Base-by-base conservation (phyloP, 495 filamentous ascomycete genomes). In the Chlorociboria aeruginascens region DNA sequence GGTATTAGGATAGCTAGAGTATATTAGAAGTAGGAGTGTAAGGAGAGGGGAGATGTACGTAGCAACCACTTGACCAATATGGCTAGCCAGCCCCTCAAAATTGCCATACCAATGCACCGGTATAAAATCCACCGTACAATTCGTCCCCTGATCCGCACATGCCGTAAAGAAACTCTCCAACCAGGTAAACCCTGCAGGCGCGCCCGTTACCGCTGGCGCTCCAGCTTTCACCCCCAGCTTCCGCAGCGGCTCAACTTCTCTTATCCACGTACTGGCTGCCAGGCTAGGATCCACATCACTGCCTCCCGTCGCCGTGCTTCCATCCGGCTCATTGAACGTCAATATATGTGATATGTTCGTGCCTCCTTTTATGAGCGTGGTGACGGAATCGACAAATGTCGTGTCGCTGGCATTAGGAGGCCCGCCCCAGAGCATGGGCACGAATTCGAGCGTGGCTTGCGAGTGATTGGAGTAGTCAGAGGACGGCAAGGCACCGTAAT, bases 21-120 rank as follows among this genome's bases (percentile, higher is more conserved):
- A 25, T 31, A 16, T 25, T 13, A 16, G 38, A 40, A 13, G 7
- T n/a, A 40, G 38, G 16, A 40, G 10, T 1, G 25, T 16, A 36
- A 20, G 16, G 35, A 33, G 34, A 40, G n/a, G 55, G 52, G 39
- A 51, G 61, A 59, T 45, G 47, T 50, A 74, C 66, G 71, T 64
- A 8, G 63, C 74, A 50, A 65, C 61, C 8, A 82, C 73, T 46
- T 78, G 64, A 0, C 82, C 82, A 46, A 89, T 61, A 56, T 86
- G 81, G 50, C 74, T 80, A 7, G 82, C 81, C 43, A 89, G 54
- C 0, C 82, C 85, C 48, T 80, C 77, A 50, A 86, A 89, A 49
- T 80, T 69, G 11, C 81, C 82, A 54, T 89, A 89, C 79, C 79
- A 89, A 55, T 89, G 85, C 29, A 88, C 57, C 0, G 81, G 72